A percentile compares a stretch with the other conserved stretches of the same genome.
These are phyloP conservation scores for Candolleomyces aberdarensis DNA, from an alignment of 768 basidiomycete species.

Conservation along the genomic window DNA sequence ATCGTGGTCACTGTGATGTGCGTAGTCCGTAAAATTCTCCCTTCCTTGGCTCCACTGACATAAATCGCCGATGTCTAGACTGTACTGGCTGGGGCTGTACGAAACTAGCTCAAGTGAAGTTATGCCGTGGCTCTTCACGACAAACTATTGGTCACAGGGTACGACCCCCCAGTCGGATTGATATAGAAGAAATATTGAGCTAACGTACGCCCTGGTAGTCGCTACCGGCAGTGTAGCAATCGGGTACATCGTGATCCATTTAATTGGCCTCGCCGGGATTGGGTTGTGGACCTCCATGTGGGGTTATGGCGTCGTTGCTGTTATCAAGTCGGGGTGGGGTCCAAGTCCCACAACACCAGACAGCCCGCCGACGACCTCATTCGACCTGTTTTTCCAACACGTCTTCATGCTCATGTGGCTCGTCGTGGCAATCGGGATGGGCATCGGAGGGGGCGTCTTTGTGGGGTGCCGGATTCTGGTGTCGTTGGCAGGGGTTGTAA, in stretches of 20 bases:
- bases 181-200: not conserved
- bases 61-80: not conserved
- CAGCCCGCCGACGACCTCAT: not conserved
- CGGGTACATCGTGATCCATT: not conserved
- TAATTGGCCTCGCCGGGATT: not conserved
- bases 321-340: not conserved
- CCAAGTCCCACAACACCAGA: no score
- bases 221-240: not conserved
- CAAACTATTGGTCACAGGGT: not conserved
- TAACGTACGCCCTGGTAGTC: not conserved
- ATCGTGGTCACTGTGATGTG: slow-evolving; percentile 3
- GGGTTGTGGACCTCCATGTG: not conserved
- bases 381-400: not conserved
- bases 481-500: not conserved
- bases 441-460: not conserved
- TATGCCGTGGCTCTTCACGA: slow-evolving; percentile 1
- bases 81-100: slow-evolving; percentile 5
- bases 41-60: not conserved
- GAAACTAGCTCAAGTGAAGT: not conserved
- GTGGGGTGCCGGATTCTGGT: not conserved
- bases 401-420: not conserved
- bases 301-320: not conserved
- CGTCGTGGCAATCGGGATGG: not conserved
- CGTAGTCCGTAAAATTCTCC: not conserved
- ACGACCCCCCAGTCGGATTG: not conserved